These are phyloP conservation scores for Sclerotinia nivalis DNA, from an alignment of 2,329 filamentous ascomycete species.

Conservation along the genomic window DNA sequence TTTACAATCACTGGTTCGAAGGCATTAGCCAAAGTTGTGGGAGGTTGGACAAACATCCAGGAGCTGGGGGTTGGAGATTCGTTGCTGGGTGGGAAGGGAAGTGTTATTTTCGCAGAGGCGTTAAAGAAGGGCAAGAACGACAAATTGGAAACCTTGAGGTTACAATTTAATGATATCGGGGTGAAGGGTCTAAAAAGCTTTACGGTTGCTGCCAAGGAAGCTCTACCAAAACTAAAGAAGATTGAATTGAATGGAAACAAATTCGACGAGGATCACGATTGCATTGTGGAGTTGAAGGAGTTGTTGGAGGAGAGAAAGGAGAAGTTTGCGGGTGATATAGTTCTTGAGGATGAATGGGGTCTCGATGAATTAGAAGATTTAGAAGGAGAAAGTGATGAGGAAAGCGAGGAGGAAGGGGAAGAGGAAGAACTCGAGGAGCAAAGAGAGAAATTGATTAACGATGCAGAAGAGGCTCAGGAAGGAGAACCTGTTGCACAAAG, in stretches of 20 bases:
- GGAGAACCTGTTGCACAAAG: slow-evolving; percentile 66
- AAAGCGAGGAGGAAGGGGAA: slow-evolving; percentile 66
- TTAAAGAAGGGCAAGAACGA: slow-evolving; percentile 74
- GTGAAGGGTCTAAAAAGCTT: slow-evolving; percentile 71
- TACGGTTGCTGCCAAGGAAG: slow-evolving; percentile 63
- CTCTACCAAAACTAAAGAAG: slow-evolving; percentile 75
- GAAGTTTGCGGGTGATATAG: slow-evolving; percentile 61
- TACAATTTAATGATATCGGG: slow-evolving; percentile 96
- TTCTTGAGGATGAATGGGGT: slow-evolving; percentile 81
- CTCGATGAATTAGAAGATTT: slow-evolving; percentile 85
- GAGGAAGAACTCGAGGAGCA: slow-evolving; percentile 60
- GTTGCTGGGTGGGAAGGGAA: slow-evolving; percentile 75
- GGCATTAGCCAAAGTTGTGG: slow-evolving; percentile 73
- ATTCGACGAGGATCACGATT: slow-evolving; percentile 81
- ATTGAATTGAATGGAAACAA: slow-evolving; percentile 97
- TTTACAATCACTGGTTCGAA: slow-evolving; percentile 81
- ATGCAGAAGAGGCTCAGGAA: slow-evolving; percentile 70
- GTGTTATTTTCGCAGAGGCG: slow-evolving; percentile 69
- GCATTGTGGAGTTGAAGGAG: slow-evolving; percentile 66
- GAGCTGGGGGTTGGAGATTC: slow-evolving; percentile 92
- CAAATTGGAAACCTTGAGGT: slow-evolving; percentile 75
- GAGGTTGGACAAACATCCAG: slow-evolving; percentile 70
- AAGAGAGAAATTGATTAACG: slow-evolving; percentile 67
- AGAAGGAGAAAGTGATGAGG: slow-evolving; percentile 68
- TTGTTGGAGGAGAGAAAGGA: slow-evolving; percentile 79